Base-by-base conservation (phyloP, 176 grass and related monocot species). In the Lolium perenne region DNA sequence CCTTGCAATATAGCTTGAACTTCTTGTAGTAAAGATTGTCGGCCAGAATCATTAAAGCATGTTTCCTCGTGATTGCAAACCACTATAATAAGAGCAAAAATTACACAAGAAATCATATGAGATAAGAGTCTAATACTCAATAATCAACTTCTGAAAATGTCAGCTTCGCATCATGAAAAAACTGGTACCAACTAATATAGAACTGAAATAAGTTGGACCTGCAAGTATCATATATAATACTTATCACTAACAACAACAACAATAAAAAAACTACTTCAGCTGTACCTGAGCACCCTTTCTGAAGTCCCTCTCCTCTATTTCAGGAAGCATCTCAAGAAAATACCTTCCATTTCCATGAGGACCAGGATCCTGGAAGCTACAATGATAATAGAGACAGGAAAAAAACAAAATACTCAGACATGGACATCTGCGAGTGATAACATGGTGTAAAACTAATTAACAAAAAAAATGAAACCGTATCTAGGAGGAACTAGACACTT, bases 1-100 rank as follows among this genome's bases (percentile, higher is more conserved):
- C 97, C 97, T 95, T 99, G 94, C 97, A 99, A 83, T 99, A 96
- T 80, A 92, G 87, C 87, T 94, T 99, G 87, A 99, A 99, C 79
- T 99, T 99, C 60, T 84, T 96, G 80, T 99, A 96, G 90, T 99
- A 99, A 78, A 99, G 90, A 60, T 23, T 90, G 78, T 99, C 97
- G 0, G 92, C 90, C 35, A 99, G 83, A 96, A 99, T 99, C 88
- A 96, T 38, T 81, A 99, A 88, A 89, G 97, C 94, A 63, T 99
- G 97, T 89, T 91, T 90, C 74, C 97, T 85, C 26, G 95, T 99
- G 71, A 99, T 83, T 74, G 94, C 88, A 88, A 99, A 99, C 97
- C 97, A 99, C 97, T 99, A 88, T 81, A 90, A 83, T 15, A 90
- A 81, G 20, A 74, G 74, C 76, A 84, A 25, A 2, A 53, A 77